Evolutionary conservation across 257 asterid species (phyloP).

Genomic region (Penstemon davidsonii): DNA sequence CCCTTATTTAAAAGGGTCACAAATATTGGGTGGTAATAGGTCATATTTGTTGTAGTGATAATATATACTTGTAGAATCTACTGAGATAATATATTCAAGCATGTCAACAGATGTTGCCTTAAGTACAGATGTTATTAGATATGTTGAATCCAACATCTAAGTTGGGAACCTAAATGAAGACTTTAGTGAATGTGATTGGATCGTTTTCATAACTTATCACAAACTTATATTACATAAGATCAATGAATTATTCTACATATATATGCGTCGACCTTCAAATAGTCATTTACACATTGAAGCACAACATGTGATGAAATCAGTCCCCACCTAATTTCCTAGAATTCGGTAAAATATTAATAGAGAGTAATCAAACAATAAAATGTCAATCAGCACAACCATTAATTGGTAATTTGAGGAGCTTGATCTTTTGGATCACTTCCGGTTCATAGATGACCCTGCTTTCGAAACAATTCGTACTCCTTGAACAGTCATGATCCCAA

Average conservation of each 20-base stretch:
- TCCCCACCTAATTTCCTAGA: slow-evolving; percentile 30
- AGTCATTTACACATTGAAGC: slow-evolving; percentile 23
- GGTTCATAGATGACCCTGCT: background rate
- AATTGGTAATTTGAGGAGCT: background rate
- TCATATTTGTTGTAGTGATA: too few species aligned
- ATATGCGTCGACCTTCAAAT: slow-evolving; percentile 2
- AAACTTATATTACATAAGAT: slow-evolving; percentile 23
- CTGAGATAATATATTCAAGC: slow-evolving; percentile 29
- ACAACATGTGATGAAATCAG: slow-evolving; percentile 29
- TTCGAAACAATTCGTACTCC: background rate
- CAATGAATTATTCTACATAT: slow-evolving; percentile 12
- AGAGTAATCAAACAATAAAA: slow-evolving; percentile 16
- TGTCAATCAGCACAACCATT: background rate
- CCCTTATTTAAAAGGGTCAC: too few species aligned
- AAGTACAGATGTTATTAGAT: slow-evolving; percentile 21
- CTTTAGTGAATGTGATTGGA: slow-evolving; percentile 31
- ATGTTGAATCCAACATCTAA: slow-evolving; percentile 29
- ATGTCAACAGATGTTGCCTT: slow-evolving; percentile 39
- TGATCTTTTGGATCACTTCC: background rate
- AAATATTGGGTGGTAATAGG: too few species aligned
- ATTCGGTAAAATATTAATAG: slow-evolving; percentile 30
- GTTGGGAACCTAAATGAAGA: slow-evolving; percentile 22
- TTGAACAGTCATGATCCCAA: background rate
- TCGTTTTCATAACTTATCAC: slow-evolving; percentile 13
- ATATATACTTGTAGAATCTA: slow-evolving; percentile 23